Percentiles rank a stretch among this genome's conserved stretches.
phyloP scores from a whole-genome alignment of 1,284 basidiomycete genomes.

The Fomitopsis schrenkii region DNA sequence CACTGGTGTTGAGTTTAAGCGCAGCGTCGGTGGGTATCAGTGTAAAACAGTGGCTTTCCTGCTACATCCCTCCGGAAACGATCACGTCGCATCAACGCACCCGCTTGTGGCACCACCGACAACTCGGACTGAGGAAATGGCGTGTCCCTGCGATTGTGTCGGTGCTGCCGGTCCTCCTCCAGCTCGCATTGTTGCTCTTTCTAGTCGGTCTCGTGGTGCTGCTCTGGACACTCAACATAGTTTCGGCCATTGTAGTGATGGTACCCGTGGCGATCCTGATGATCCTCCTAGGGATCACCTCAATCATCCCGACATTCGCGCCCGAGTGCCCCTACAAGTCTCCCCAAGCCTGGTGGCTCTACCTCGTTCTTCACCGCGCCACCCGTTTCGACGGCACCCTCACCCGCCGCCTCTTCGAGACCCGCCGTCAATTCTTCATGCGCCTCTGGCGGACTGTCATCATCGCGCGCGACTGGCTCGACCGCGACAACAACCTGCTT shows the following conservation, averaged over 20 bases:
- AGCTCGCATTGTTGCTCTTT: slow-evolving; percentile 12
- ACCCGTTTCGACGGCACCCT: not conserved
- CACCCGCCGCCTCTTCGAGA: not conserved
- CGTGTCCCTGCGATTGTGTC: slow-evolving; percentile 10
- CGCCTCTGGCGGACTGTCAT: not conserved
- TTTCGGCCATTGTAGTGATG: slow-evolving; percentile 1
- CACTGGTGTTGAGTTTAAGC: slow-evolving; percentile 12
- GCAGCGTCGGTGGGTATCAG: slow-evolving; percentile 16
- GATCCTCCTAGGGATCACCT: not conserved
- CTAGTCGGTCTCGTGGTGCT: slow-evolving; percentile 14
- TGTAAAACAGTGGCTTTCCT: slow-evolving; percentile 17
- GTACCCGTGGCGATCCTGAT: not conserved
- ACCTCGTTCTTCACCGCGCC: not conserved
- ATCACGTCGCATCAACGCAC: slow-evolving; percentile 2
- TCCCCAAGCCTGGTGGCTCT: not conserved
- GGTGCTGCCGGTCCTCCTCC: slow-evolving; percentile 14
- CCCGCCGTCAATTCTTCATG: not conserved
- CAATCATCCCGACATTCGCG: not conserved
- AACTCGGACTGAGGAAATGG: slow-evolving; percentile 7
- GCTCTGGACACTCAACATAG: slow-evolving; percentile 3
- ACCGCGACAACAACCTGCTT: not conserved
- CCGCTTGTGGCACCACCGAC: slow-evolving; percentile 8
- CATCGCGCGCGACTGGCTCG: not conserved
- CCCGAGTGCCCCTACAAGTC: slow-evolving; percentile 1
- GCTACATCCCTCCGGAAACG: slow-evolving; percentile 3